Percentiles rank a stretch among this genome's conserved stretches.
Conservation (phyloP, 306 rosid genomes). For the Parietaria judaica region DNA sequence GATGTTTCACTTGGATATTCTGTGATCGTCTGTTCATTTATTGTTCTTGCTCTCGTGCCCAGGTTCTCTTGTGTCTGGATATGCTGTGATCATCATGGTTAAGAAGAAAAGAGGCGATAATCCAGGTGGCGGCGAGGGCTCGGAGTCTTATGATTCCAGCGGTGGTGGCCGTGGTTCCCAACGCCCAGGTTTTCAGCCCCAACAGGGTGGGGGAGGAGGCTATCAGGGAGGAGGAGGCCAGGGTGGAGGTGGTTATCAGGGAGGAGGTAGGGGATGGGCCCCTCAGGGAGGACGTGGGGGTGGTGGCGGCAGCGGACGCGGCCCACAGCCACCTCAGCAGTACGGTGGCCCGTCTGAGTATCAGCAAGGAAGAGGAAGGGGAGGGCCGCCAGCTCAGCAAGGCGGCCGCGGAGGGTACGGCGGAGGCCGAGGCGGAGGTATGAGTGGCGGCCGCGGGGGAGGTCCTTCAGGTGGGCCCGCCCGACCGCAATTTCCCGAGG, state of each 20-base stretch:
- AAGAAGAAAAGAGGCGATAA: constrained; percentile 70
- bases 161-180: constrained; percentile 44
- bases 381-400: constrained; percentile 65
- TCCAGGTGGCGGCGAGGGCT: constrained; percentile 53
- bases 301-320: constrained; percentile 45
- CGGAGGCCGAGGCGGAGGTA: constrained; percentile 49
- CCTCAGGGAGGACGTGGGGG: constrained; percentile 63
- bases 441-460: constrained; percentile 35
- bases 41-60: background rate
- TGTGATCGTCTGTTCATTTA: too few species aligned
- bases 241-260: constrained; percentile 59
- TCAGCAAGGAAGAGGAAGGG: constrained; percentile 77
- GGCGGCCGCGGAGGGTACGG: constrained; percentile 61
- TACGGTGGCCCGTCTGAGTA: constrained; percentile 51
- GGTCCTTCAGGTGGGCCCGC: constrained; percentile 68
- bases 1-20: background rate
- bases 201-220: constrained; percentile 57
- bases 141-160: constrained; percentile 36
- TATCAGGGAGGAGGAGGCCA: constrained; percentile 47
- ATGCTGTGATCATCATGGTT: constrained; percentile 33
- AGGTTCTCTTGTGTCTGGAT: background rate
- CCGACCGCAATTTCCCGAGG: constrained; percentile 73
- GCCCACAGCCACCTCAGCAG: constrained; percentile 47
- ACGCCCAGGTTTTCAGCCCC: constrained; percentile 31
- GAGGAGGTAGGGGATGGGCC: constrained; percentile 52